Evolutionary conservation across 2,329 filamentous ascomycete genomes (phyloP), one percentile per base, ranked within the genome.

Genomic region (Paramyrothecium sp.): DNA sequence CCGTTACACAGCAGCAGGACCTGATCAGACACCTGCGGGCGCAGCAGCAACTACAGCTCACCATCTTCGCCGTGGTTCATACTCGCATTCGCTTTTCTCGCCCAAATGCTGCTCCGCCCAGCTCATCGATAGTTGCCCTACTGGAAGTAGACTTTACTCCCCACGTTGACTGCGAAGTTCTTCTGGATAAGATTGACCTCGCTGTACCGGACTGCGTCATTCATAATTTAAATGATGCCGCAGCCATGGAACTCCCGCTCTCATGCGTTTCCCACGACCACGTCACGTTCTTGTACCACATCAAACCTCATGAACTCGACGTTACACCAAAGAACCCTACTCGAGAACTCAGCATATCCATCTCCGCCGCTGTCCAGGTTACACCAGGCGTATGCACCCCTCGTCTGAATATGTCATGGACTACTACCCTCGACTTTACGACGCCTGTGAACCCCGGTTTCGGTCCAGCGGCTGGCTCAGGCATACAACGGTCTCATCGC

Each of bases 81-180:
- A 88, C 89, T 52, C 83, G 89, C 47, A 84, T 93, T 56, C 81
- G 89, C 51, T 92, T 92, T 69, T 87, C 89, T 3, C 82, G 86
- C 58, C 81, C 89, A 7, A 84, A 81, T 63, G 80, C 80, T 1
- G 76, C 78, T 10, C 85, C 86, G 3, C 75, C 85, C 11, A 85
- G 82, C 58, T 71, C 84, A 3, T 81, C 86, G 19, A 76, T 91
- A 13, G 82, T 92, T 58, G 88, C 89, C 10, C 84, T 90, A 54
- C 76, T 93, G 4, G 89, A 92, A 67, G 72, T 92, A 44, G 90
- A 92, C 72, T 87, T 91, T 60, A 90, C 89, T 0, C 81, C 87
- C 7, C 86, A 88, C 67, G 84, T 89, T 57, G 83, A 87, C 52
- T 90, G 86, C 69, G 82, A 86, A 65, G 79, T 89, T n/a, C 74